Conservation (phyloP, 75 land plant genomes). For the Chamaecyparis obtusa region DNA sequence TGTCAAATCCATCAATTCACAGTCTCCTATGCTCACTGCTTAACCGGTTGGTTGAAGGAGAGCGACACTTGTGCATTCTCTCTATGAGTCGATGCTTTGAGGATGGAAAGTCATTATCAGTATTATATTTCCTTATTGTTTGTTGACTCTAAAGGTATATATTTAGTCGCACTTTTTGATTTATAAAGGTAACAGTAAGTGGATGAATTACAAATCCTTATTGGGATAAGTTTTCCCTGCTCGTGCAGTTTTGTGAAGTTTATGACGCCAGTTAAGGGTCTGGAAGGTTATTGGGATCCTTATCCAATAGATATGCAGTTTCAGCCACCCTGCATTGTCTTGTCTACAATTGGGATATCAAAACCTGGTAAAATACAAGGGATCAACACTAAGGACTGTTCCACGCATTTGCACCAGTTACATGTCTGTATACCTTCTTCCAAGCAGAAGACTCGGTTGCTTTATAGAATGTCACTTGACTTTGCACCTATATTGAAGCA, state of each 20-base stretch:
- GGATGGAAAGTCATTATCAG: neutral
- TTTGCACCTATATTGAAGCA: conserved; percentile 83
- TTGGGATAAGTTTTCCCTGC: neutral
- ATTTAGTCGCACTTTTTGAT: neutral
- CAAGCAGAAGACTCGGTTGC: conserved; percentile 71
- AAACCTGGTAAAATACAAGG: conserved; percentile 91
- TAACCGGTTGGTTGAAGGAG: neutral
- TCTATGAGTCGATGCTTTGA: neutral
- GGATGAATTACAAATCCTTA: neutral
- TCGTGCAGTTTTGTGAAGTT: conserved; percentile 89
- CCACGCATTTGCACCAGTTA: conserved; percentile 90
- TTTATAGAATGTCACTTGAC: conserved; percentile 95
- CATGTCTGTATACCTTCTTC: conserved; percentile 97
- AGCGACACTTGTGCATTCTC: neutral
- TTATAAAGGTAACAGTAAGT: neutral
- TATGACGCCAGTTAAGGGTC: conserved; percentile 75
- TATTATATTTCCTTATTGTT: neutral
- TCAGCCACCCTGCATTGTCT: conserved; percentile 91
- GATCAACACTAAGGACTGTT: conserved; percentile 50
- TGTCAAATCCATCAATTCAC: neutral
- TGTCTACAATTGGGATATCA: conserved; percentile 95
- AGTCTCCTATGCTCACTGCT: neutral
- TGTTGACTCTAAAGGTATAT: neutral
- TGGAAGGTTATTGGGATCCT: conserved; percentile 98
- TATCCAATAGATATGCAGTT: conserved; percentile 99